These are phyloP conservation scores for Calonectria fujianensis DNA, from an alignment of 2,329 filamentous ascomycete species.

Conservation along the genomic window DNA sequence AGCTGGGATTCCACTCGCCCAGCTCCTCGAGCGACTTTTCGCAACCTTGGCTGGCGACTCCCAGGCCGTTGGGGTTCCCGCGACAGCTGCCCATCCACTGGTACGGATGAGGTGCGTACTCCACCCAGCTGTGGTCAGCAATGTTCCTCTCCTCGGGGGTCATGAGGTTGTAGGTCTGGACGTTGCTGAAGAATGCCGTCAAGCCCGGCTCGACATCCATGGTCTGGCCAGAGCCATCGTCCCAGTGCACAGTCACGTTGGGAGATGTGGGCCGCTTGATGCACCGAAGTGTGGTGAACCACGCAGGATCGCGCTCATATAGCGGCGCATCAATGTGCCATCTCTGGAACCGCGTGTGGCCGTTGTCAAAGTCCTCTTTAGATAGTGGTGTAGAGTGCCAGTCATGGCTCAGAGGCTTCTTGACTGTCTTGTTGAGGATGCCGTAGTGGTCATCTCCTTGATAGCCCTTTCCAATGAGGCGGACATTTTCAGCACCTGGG, in stretches of 20 bases:
- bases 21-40: conserved; percentile 5
- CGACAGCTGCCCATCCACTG: conserved; percentile 10
- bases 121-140: conserved; percentile 10
- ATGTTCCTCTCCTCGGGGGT: not conserved
- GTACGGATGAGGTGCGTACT: conserved; percentile 11
- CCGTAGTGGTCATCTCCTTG: conserved; percentile 8
- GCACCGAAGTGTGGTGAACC: conserved; percentile 8
- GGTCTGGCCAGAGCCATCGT: conserved; percentile 7
- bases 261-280: not conserved
- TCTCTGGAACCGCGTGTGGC: conserved; percentile 2
- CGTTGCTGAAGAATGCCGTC: conserved; percentile 15
- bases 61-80: conserved; percentile 10
- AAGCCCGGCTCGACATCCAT: conserved; percentile 10
- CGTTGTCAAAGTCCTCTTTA: not conserved
- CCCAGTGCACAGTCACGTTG: conserved; percentile 3
- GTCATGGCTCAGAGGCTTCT: conserved; percentile 5
- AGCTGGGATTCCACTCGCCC: not conserved
- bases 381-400: conserved; percentile 5
- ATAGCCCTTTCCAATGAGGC: conserved; percentile 14
- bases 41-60: not conserved
- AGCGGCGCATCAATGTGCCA: conserved; percentile 15
- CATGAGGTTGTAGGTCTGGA: conserved; percentile 9
- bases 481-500: conserved; percentile 12
- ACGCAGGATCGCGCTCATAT: conserved; percentile 3
- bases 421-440: conserved; percentile 7